Evolutionary conservation across 106 monocot genomes (phyloP), one percentile per base, ranked within the genome.

Genomic region (Dendrobium nobile): DNA sequence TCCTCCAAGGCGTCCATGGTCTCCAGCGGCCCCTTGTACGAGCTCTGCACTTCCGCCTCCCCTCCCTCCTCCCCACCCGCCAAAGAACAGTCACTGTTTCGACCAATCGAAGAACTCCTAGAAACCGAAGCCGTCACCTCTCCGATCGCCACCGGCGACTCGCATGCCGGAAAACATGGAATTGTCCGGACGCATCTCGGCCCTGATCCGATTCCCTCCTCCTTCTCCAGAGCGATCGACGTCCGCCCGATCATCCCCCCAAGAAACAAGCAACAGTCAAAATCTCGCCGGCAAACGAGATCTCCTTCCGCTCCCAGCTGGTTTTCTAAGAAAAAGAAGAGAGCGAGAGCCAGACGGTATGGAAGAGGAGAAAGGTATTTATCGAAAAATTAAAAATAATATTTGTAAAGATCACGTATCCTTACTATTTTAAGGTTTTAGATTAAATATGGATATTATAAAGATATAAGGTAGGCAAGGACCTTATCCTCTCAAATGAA

Each of bases 41-140:
- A 31, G 86, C 94, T 94, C 91, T 91, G 81, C 67, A 94, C 93
- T 89, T 94, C 93, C 70, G 75, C 81, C 74, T 84, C 82, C 64
- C 84, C 48, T 76, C 87, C 78, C 67, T 84, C 88, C 44, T 83
- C 86, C 42, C 47, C 65, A 64, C 48, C 84, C 47, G 16, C 82
- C 28, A 51, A 81, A 41, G 82, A 81, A 80, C 85, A 77, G 22
- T 85, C 90, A 73, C 90, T 88, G 55, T 91, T 87, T 83, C 89
- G 58, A 45, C 94, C 94, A 22, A 90, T 86, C 80, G 91, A 94
- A 27, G 94, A 94, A 70, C 94, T 91, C 51, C 88, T 78, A 0
- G 86, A 79, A 24, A 31, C 85, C 79, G 77, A 80, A 68, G 54
- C 75, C 54, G 27, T 81, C 67, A 48, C 41, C 48, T 6, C 45